phyloP scores from a whole-genome alignment of 2,329 filamentous ascomycete genomes.

The Tolypocladium tropicale region DNA sequence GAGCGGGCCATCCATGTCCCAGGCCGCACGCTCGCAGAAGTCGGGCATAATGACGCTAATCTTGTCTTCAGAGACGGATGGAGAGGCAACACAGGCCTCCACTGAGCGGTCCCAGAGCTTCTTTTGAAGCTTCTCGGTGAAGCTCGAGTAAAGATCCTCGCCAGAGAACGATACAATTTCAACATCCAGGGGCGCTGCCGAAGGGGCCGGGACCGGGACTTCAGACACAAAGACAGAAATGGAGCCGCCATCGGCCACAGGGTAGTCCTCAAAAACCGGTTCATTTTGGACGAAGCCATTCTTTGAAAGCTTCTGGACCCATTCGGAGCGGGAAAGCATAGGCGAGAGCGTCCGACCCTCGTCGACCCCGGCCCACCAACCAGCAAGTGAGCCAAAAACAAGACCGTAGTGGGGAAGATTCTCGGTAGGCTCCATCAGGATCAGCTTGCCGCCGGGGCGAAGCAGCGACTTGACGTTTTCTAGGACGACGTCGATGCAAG shows the following conservation, averaged over 20 bases:
- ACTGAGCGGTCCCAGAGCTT: neutral
- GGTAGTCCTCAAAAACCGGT: neutral
- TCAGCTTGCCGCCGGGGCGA: neutral
- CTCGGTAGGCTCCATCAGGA: neutral
- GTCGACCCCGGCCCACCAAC: neutral
- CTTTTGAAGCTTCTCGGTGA: neutral
- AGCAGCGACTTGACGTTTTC: neutral
- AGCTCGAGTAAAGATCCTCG: neutral
- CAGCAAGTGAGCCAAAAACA: neutral
- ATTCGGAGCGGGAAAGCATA: neutral
- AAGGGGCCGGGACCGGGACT: neutral
- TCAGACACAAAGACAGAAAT: neutral
- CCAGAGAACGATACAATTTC: neutral
- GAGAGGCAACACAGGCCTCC: neutral
- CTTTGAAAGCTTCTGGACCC: neutral
- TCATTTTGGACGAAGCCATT: neutral
- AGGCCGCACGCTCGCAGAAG: slow-evolving; percentile 2
- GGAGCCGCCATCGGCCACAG: neutral
- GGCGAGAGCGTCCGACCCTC: neutral
- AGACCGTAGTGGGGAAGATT: neutral
- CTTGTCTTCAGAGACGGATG: slow-evolving; percentile 20
- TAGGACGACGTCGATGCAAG: neutral
- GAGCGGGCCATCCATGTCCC: neutral
- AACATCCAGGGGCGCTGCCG: neutral
- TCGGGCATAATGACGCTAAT: slow-evolving; percentile 6